Base-by-base conservation (phyloP, 768 basidiomycete genomes). In the Favolaschia claudopus region DNA sequence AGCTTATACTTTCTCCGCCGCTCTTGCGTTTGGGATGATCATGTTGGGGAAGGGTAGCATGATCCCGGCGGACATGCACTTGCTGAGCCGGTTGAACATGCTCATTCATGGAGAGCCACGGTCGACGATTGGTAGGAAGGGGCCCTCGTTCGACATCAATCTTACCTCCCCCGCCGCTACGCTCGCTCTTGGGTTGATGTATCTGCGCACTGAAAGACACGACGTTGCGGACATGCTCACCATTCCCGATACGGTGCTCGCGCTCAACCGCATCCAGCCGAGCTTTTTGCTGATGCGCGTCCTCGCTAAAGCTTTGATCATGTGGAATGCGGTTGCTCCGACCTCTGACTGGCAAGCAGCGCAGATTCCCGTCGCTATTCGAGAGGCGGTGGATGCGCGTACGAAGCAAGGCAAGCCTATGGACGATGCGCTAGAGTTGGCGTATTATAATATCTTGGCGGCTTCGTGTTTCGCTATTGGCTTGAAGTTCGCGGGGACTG, bases 401-500 rank as follows among this genome's bases (percentile, higher is more conserved):
- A 70, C 78, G 22, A 78, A 77, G 58, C 66, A 66, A 29, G 83
- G 82, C 24, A 83, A 82, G 62, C 69, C 70, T 8, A 74, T 86
- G 14, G 86, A 91, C 53, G 88, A 92, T 55, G 84, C 90, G 14
- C 82, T 89, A 63, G 95, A 98, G 68, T 72, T 97, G 51, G 96
- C 95, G 0, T 93, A 95, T 73, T 93, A 92, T 75, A 91, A 96
- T 70, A 91, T 99, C 59, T 74, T 96, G 31, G 89, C 95, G 2
- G 96, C 93, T 3, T 89, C 89, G 55, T 98, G 96, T 74, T 95
- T 98, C 63, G 93, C 87, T 2, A 83, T 99, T 34, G 95, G 89
- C 10, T 77, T 99, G 58, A 98, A 96, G 72, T 97, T 88, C 66
- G 96, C 96, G 4, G 96, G 97, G 6, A 96, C 95, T 1, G 96